These are phyloP conservation scores for Mangifera indica DNA, from an alignment of 345 rosid species.

Conservation along the genomic window DNA sequence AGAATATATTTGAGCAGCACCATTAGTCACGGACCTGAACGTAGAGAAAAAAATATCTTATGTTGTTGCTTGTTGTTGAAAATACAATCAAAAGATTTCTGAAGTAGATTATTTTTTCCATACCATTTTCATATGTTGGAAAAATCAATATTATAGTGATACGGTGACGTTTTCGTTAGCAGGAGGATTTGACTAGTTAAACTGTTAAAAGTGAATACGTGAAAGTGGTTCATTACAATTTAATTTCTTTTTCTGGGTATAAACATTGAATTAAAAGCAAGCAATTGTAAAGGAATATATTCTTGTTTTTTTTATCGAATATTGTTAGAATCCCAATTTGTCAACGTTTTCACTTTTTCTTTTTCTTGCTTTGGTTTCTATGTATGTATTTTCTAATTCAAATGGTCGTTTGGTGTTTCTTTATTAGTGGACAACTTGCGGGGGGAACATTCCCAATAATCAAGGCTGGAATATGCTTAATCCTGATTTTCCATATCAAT, in stretches of 20 bases:
- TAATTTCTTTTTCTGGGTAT: too few species aligned
- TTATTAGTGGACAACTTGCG: slow-evolving; percentile 3
- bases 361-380: background rate
- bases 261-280: background rate
- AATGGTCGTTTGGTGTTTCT: background rate
- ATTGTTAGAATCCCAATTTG: background rate
- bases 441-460: slow-evolving; percentile 3
- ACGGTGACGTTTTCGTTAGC: too few species aligned
- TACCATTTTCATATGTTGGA: background rate
- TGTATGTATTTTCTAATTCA: background rate
- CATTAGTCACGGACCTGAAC: background rate
- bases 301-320: background rate
- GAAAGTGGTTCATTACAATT: background rate
- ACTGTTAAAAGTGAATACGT: background rate
- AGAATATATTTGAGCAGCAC: background rate
- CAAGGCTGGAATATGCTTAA: slow-evolving; percentile 30
- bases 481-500: background rate
- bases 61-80: too few species aligned
- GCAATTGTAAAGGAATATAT: background rate
- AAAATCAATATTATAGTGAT: too few species aligned
- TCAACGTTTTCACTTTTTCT: background rate
- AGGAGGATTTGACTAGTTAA: too few species aligned
- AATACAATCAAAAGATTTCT: background rate
- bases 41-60: too few species aligned
- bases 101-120: background rate